These are phyloP conservation scores for Ganoderma meredithae DNA, from an alignment of 1,284 basidiomycete genomes.

Conservation along the genomic window DNA sequence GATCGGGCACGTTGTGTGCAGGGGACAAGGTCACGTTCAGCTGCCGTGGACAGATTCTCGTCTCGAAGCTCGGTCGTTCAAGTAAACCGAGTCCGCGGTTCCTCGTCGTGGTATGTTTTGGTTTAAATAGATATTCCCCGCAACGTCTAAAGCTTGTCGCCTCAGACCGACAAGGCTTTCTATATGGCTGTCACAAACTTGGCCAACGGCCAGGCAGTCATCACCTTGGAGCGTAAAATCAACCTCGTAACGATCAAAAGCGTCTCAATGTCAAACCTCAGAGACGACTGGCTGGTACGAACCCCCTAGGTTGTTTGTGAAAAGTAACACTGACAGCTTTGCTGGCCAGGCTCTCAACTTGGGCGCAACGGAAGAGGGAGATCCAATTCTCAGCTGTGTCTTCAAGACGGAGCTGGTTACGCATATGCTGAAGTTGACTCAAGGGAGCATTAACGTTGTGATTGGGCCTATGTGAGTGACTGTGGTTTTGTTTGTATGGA, in stretches of 20 bases:
- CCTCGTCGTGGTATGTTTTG: conserved; percentile 79
- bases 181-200: conserved; percentile 81
- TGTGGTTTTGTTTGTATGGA: not conserved
- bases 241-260: conserved; percentile 87
- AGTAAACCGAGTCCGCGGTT: conserved; percentile 94
- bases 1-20: conserved; percentile 32
- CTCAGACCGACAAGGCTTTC: conserved; percentile 88
- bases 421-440: conserved; percentile 83
- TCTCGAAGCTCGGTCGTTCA: conserved; percentile 89
- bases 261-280: conserved; percentile 86
- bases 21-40: conserved; percentile 89
- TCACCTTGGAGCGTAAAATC: conserved; percentile 87
- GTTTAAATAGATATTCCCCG: not conserved
- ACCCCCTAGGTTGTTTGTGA: not conserved
- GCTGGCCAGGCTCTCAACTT: conserved; percentile 70
- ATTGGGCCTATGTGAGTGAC: conserved; percentile 78
- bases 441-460: conserved; percentile 77
- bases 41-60: conserved; percentile 83
- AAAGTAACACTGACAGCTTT: not conserved
- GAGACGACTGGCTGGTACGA: conserved; percentile 94
- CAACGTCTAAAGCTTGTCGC: not conserved
- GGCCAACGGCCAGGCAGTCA: conserved; percentile 73
- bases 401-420: conserved; percentile 98
- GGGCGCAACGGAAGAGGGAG: conserved; percentile 88
- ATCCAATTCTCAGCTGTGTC: conserved; percentile 89